Conservation (phyloP, 257 asterid genomes). For the Rubia yunnanensis region DNA sequence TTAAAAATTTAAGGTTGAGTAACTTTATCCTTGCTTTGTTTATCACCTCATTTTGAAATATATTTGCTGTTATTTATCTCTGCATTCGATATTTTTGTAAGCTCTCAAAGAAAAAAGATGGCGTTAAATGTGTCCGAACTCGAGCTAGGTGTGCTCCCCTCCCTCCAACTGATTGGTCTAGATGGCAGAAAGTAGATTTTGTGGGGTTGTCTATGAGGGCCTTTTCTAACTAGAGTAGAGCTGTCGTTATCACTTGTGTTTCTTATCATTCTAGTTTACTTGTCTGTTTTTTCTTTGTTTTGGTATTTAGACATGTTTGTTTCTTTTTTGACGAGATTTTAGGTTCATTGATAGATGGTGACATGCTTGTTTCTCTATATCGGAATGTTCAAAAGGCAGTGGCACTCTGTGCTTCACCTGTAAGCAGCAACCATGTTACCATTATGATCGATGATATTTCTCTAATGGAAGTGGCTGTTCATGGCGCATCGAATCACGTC, state of each 20-base stretch:
- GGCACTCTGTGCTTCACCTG: slow-evolving; percentile 35
- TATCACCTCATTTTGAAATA: slow-evolving; percentile 1
- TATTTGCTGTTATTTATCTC: neutral
- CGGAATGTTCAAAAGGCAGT: slow-evolving; percentile 75
- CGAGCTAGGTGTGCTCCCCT: neutral
- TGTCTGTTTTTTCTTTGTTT: neutral
- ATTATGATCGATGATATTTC: slow-evolving; percentile 78
- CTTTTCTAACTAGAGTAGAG: neutral
- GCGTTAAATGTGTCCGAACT: neutral
- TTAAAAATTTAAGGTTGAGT: neutral
- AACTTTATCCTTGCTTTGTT: neutral
- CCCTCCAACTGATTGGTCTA: neutral
- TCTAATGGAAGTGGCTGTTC: slow-evolving; percentile 75
- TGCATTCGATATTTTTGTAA: neutral
- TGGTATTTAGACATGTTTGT: neutral
- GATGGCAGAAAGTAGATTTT: too few species aligned
- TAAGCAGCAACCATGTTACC: slow-evolving; percentile 30
- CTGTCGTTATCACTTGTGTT: neutral
- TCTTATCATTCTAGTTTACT: neutral
- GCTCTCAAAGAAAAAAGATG: neutral
- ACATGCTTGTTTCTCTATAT: slow-evolving; percentile 39
- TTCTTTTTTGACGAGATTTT: neutral
- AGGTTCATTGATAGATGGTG: slow-evolving; percentile 34
- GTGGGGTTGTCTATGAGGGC: neutral
- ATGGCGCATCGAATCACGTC: slow-evolving; percentile 56